These are phyloP conservation scores for Penicillium daleae DNA, from an alignment of 495 filamentous ascomycete species.

Conservation along the genomic window DNA sequence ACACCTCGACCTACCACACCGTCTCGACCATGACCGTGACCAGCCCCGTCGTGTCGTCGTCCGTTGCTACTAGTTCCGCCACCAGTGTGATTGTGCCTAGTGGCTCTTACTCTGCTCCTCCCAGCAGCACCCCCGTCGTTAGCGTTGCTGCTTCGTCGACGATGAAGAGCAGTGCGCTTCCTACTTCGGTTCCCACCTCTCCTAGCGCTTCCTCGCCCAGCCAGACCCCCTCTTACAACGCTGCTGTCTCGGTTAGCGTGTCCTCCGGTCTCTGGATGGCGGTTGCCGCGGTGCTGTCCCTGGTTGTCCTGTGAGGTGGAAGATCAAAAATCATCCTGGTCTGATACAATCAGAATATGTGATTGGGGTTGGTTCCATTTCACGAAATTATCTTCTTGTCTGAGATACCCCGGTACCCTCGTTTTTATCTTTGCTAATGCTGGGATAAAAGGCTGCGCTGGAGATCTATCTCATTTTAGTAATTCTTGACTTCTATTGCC, in stretches of 20 bases:
- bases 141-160: not conserved
- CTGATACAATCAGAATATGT: too few relatives aligned
- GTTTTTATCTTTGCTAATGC: too few relatives aligned
- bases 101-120: not conserved
- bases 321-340: not conserved
- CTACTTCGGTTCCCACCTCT: not conserved
- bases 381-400: too few relatives aligned
- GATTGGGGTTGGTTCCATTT: too few relatives aligned
- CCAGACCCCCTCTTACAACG: not conserved
- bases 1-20: not conserved
- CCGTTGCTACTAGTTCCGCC: not conserved
- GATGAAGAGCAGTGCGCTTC: not conserved
- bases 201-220: not conserved
- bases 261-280: not conserved
- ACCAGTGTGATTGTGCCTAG: not conserved
- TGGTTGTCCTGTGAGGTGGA: not conserved
- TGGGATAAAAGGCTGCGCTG: too few relatives aligned
- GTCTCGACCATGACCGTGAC: conserved; percentile 5
- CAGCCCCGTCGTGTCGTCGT: not conserved
- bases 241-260: not conserved
- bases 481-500: too few relatives aligned
- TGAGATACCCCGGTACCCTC: too few relatives aligned
- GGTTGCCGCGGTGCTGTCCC: not conserved
- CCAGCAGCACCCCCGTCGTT: not conserved
- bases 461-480: too few relatives aligned